These are phyloP conservation scores for Penicillium odoratum DNA, from an alignment of 495 filamentous ascomycete genomes.

Conservation along the genomic window DNA sequence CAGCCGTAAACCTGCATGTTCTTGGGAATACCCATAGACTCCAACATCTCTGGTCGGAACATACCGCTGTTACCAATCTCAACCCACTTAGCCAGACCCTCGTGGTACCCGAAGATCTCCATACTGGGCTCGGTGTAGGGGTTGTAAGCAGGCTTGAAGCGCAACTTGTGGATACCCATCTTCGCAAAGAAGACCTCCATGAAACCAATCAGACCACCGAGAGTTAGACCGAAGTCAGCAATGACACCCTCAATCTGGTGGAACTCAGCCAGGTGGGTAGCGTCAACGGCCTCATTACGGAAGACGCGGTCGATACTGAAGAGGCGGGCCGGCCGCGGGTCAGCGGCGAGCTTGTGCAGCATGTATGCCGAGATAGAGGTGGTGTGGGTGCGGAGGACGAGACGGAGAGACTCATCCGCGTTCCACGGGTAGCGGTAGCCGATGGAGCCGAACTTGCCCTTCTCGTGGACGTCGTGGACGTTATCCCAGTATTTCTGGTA, in stretches of 20 bases:
- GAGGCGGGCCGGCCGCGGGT: constrained; percentile 81
- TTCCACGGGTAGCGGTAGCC: constrained; percentile 95
- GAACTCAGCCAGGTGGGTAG: constrained; percentile 96
- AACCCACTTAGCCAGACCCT: constrained; percentile 85
- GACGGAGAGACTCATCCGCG: constrained; percentile 79
- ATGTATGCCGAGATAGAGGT: constrained; percentile 86
- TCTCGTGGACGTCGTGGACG: constrained; percentile 75
- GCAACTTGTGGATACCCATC: constrained; percentile 85
- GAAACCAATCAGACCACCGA: constrained; percentile 93
- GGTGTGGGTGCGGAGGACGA: constrained; percentile 95
- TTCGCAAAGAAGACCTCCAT: constrained; percentile 95
- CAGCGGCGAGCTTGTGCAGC: constrained; percentile 82
- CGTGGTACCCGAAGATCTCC: constrained; percentile 94
- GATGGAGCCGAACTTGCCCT: constrained; percentile 88
- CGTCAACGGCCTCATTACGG: constrained; percentile 93
- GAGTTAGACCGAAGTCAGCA: constrained; percentile 86
- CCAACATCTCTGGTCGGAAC: constrained; percentile 96
- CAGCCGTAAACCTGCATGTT: constrained; percentile 88
- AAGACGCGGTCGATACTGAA: constrained; percentile 99
- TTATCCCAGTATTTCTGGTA: constrained; percentile 88
- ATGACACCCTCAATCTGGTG: constrained; percentile 98
- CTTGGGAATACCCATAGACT: constrained; percentile 84
- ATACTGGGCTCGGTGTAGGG: constrained; percentile 97
- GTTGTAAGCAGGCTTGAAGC: constrained; percentile 98
- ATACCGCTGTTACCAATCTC: constrained; percentile 98